Evolutionary conservation across 2,329 filamentous ascomycete genomes (phyloP).

Genomic region (Colletotrichum brevisporum): DNA sequence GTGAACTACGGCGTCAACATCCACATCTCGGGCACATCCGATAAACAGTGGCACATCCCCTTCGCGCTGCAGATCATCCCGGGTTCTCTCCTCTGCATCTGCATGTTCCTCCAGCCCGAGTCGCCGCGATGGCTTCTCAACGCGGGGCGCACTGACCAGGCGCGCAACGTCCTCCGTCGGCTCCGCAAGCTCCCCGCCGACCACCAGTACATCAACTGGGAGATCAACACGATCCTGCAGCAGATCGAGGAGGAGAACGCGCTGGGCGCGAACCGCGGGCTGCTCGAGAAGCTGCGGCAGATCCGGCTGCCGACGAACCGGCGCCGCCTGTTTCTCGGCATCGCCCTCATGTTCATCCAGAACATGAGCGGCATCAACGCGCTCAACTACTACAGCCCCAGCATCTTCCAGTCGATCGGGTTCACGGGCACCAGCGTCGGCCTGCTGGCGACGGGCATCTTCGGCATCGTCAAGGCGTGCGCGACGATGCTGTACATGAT

Average conservation of each 20-base stretch:
- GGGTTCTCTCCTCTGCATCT: slow-evolving; percentile 50
- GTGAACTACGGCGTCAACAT: slow-evolving; percentile 49
- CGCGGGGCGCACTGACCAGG: slow-evolving; percentile 55
- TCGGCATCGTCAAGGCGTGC: slow-evolving; percentile 71
- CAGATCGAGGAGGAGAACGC: slow-evolving; percentile 68
- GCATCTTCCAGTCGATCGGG: slow-evolving; percentile 74
- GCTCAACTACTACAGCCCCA: slow-evolving; percentile 60
- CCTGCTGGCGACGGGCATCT: slow-evolving; percentile 75
- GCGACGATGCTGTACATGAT: slow-evolving; percentile 41
- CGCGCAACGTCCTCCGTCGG: slow-evolving; percentile 53
- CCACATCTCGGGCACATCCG: slow-evolving; percentile 36
- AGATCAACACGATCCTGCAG: slow-evolving; percentile 66
- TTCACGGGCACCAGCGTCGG: slow-evolving; percentile 69
- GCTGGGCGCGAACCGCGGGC: slow-evolving; percentile 11
- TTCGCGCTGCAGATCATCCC: slow-evolving; percentile 58
- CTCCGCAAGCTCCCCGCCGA: slow-evolving; percentile 53
- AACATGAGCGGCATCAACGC: slow-evolving; percentile 40
- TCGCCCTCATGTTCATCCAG: slow-evolving; percentile 47
- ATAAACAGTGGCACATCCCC: slow-evolving; percentile 58
- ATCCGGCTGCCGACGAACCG: slow-evolving; percentile 49
- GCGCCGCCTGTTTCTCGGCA: slow-evolving; percentile 72
- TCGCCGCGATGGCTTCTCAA: slow-evolving; percentile 53
- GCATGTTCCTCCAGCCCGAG: slow-evolving; percentile 53
- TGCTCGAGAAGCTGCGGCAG: slow-evolving; percentile 30
- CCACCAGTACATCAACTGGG: slow-evolving; percentile 57